phyloP scores from a whole-genome alignment of 768 basidiomycete genomes.

The Pisolithus microcarpus region DNA sequence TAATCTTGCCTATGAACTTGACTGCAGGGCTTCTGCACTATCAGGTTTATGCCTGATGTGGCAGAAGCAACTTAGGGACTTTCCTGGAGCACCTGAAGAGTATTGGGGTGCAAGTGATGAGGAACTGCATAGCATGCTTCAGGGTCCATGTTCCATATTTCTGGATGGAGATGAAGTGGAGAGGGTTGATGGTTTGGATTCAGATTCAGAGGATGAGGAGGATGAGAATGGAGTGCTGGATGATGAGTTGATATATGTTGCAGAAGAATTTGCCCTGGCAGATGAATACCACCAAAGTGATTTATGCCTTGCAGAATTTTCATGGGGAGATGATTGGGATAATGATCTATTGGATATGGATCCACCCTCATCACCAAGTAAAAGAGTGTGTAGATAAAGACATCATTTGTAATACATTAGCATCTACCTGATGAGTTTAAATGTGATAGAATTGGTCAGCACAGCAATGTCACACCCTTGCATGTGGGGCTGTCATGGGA shows the following conservation, averaged over 20 bases:
- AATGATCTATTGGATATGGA: not conserved
- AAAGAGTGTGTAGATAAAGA: not conserved
- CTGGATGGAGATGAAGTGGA: not conserved
- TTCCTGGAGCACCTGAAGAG: not conserved
- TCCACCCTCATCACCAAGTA: not conserved
- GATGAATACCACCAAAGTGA: not conserved
- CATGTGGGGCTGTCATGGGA: too few species aligned
- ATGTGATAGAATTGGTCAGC: too few species aligned
- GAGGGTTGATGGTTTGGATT: not conserved
- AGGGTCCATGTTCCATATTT: not conserved
- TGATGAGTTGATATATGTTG: constrained; percentile 3
- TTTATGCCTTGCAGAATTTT: not conserved
- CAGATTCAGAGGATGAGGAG: not conserved
- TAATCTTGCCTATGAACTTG: not conserved
- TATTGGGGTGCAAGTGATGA: not conserved
- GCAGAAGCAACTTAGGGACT: not conserved
- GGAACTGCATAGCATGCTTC: not conserved
- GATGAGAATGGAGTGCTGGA: not conserved
- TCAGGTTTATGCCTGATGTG: not conserved
- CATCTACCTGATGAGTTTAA: too few species aligned
- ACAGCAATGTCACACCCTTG: too few species aligned
- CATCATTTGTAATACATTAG: not conserved
- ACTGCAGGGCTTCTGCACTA: not conserved
- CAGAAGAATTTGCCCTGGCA: not conserved
- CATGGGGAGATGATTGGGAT: not conserved